Evolutionary conservation across 495 filamentous ascomycete genomes (phyloP), one percentile per base, ranked within the genome.

Genomic region (Aspergillus affinis): DNA sequence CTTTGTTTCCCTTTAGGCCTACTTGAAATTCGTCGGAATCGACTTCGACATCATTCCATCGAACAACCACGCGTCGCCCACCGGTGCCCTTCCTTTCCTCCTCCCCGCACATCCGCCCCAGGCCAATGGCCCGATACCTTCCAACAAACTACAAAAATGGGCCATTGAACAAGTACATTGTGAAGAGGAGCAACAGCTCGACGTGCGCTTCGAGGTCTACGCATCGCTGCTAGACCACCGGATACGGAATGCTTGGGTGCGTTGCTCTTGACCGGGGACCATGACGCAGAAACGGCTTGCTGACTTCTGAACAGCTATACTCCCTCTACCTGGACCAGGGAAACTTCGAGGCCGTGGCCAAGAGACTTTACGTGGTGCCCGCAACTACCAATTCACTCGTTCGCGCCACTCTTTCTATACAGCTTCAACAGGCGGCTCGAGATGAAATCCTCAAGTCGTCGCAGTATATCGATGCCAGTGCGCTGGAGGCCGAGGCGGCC

Each of bases 51-150:
- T 86, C n/a, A 75, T 86, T 15, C 74, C 90, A 10, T 94, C 92
- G 18, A 96, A 84, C 61, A 97, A 97, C 72, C 94, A 98, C 74
- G 92, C 94, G 46, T 96, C 92, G 13, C 93, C 94, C 0, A 88
- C 86, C 32, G 93, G 93, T 56, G 79, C 86, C 19, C 82, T 98
- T 30, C 94, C 94, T 10, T 98, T 96, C 76, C 83, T 98, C 50
- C 82, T 93, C 10, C 88, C 90, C 8, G 49, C 66, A 60, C 55
- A 68, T 64, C 56, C 76, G 65, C 32, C 65, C 59, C 62, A 60
- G 41, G 55, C 67, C 55, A 63, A 60, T 23, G 55, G 54, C 12
- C 83, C 88, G 7, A 77, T 94, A n/a, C 78, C 88, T 0, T 84
- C 88, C 9, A 77, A 69, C 59, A 86, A 87, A 65, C 75, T 97